These are phyloP conservation scores for Talaromyces amestolkiae DNA, from an alignment of 2,329 filamentous ascomycete genomes.

Conservation along the genomic window DNA sequence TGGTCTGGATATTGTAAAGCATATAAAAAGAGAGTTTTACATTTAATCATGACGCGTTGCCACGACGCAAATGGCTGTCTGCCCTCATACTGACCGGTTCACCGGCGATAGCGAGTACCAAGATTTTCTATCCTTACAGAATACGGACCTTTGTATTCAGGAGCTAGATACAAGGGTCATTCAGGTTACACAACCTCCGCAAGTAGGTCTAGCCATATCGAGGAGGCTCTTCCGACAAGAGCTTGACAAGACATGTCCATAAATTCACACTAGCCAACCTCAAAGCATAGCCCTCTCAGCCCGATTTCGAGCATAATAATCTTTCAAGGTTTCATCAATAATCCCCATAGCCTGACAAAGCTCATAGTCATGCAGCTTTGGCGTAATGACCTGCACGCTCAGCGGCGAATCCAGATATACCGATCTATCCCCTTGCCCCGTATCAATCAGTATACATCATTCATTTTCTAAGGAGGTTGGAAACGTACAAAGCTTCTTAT, in stretches of 20 bases:
- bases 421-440: slow-evolving; percentile 51
- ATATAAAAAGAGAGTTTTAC: no score
- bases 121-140: no score
- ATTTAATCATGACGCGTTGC: no score
- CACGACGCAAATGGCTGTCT: no score
- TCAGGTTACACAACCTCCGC: no score
- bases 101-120: no score
- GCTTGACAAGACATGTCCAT: not conserved
- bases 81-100: no score
- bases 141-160: no score
- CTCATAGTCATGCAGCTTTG: slow-evolving; percentile 54
- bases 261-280: not conserved
- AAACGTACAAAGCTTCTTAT: slow-evolving; percentile 56
- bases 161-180: no score
- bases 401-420: slow-evolving; percentile 56
- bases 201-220: no score
- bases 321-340: slow-evolving; percentile 44
- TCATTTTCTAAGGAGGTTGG: not conserved
- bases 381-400: slow-evolving; percentile 58
- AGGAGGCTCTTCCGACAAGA: no score
- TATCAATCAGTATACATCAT: slow-evolving; percentile 28
- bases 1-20: no score
- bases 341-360: slow-evolving; percentile 54
- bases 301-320: not conserved
- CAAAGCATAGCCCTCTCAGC: slow-evolving; percentile 5